These are phyloP conservation scores for Carex myosuroides DNA, from an alignment of 176 grass and related monocot genomes.

Conservation along the genomic window DNA sequence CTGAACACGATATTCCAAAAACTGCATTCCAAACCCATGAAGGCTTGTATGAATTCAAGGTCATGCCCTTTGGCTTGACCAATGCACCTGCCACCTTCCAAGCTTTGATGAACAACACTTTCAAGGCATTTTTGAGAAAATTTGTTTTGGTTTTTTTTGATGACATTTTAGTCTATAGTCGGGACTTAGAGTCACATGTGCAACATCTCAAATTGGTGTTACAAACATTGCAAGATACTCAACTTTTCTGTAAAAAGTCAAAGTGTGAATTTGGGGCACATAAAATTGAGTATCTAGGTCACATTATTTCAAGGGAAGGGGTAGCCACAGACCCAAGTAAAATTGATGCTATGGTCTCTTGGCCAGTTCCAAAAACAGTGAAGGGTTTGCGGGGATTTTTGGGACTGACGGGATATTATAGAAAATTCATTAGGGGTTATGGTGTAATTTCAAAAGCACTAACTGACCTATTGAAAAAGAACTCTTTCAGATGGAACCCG, in stretches of 20 bases:
- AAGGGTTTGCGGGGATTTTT: not conserved
- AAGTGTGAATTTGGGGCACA: not conserved
- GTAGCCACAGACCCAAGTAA: not conserved
- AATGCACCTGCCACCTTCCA: too few relatives aligned
- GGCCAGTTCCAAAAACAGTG: not conserved
- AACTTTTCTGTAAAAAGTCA: not conserved
- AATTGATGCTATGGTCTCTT: not conserved
- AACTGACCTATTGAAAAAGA: too few relatives aligned
- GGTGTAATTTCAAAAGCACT: too few relatives aligned
- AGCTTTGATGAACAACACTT: too few relatives aligned
- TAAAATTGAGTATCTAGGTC: not conserved
- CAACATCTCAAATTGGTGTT: not conserved
- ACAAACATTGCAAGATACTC: not conserved
- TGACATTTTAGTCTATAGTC: too few relatives aligned
- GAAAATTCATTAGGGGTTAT: not conserved
- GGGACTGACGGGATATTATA: not conserved
- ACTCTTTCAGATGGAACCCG: too few relatives aligned
- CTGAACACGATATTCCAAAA: too few relatives aligned
- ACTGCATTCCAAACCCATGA: too few relatives aligned
- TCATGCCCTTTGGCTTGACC: too few relatives aligned
- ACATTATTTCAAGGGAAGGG: not conserved
- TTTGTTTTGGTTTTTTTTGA: too few relatives aligned
- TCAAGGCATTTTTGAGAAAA: too few relatives aligned
- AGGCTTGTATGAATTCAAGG: too few relatives aligned
- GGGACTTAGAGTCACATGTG: not conserved